Base-by-base conservation (phyloP, 1,284 basidiomycete species). In the Flammula alnicola region DNA sequence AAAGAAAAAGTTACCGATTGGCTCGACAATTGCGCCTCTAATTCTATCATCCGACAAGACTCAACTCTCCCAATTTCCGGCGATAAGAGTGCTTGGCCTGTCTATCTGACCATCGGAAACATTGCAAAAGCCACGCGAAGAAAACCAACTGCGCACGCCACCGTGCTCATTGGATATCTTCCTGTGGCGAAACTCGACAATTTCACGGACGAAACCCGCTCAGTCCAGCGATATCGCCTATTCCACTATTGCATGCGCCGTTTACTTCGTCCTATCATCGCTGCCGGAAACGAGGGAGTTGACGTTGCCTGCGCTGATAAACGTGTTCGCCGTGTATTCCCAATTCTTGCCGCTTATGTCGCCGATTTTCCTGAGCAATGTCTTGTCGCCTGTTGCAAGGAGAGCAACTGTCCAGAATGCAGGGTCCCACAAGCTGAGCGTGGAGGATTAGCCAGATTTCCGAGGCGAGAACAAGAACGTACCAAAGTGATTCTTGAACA, bases 291-390 rank as follows among this genome's bases (percentile, higher is more conserved):
- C 5, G 48, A 59, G 5, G 75, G 75, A 3, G 63, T 73, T 1
- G 47, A 63, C 0, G 66, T 69, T 57, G 37, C 52, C 0, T 73
- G 74, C 33, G 58, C 67, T 0, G 72, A 79, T 58, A 68, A 70
- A 0, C 40, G 42, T 0, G 38, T 67, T 6, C 64, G 70, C 0
- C 50, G 26, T 0, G 58, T 70, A 5, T 67, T 55, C 44, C 71
- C 71, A 0, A 44, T 54, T 20, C 33, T 54, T 3, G 43, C 52
- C 2, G 47, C 33, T 1, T 54, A 54, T 43, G 39, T 54, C 12
- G 70, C 70, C 0, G 74, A 79, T 52, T 71, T 73, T 47, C 75
- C 74, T 0, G 75, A 79, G 51, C 77, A 77, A 38, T 70, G 66
- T 40, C 59, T 72, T 0, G 58, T 72, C 0, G 57, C 62, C 1